These are phyloP conservation scores for Globisporangium ultimum DNA, from an alignment of 352 stramenopile genomes.

Conservation along the genomic window DNA sequence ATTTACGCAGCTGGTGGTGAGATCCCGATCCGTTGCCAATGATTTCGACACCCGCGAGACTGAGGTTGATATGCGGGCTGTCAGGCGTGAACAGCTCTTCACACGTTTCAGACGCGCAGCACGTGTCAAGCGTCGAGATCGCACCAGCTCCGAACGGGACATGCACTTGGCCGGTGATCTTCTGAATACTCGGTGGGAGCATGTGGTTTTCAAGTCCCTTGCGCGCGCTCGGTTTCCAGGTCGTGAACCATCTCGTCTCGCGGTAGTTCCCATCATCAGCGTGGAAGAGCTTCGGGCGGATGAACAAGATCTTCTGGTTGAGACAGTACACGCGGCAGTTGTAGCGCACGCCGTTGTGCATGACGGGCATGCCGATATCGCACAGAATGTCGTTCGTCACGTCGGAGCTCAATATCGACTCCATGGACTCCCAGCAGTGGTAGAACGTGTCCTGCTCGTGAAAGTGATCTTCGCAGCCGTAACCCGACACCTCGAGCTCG, in stretches of 20 bases:
- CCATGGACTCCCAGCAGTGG: constrained; percentile 97
- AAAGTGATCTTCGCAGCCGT: constrained; percentile 99
- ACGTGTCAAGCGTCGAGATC: constrained; percentile 85
- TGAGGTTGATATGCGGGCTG: constrained; percentile 93
- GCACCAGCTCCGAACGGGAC: constrained; percentile 82
- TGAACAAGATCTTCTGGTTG: constrained; percentile 91
- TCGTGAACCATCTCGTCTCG: constrained; percentile 92
- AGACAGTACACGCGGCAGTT: constrained; percentile 97
- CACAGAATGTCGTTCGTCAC: constrained; percentile 94
- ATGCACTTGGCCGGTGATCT: constrained; percentile 64
- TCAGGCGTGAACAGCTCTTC: constrained; percentile 98
- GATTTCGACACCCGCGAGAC: constrained; percentile 95
- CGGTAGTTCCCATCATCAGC: constrained; percentile 98
- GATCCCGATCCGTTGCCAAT: constrained; percentile 96
- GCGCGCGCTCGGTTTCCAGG: constrained; percentile 57
- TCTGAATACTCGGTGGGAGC: constrained; percentile 81
- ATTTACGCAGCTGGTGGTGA: constrained; percentile 96
- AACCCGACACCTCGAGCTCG: constrained; percentile 97
- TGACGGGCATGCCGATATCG: constrained; percentile 97
- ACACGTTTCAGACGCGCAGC: constrained; percentile 93
- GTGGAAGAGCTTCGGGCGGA: constrained; percentile 92
- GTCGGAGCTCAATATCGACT: constrained; percentile 79
- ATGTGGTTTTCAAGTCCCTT: constrained; percentile 66
- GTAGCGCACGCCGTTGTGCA: constrained; percentile 95
- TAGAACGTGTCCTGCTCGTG: constrained; percentile 97